Conservation (phyloP, 2,329 filamentous ascomycete species). For the Metarhizium sp. region DNA sequence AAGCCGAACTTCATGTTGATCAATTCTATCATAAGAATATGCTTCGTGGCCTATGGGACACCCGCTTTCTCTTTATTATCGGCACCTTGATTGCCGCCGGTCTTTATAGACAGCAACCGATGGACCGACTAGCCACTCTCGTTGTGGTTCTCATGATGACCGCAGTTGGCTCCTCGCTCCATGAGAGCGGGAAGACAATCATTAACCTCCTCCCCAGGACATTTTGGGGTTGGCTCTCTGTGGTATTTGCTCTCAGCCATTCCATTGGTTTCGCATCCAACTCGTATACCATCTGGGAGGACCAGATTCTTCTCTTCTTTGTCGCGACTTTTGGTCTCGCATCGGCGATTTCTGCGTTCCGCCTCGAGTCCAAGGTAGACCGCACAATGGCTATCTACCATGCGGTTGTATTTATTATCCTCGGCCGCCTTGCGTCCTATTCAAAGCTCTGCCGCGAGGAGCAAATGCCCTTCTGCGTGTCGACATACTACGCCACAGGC, state of each 20-base stretch:
- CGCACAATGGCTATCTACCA: slow-evolving; percentile 74
- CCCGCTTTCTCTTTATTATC: slow-evolving; percentile 22
- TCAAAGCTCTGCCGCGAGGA: slow-evolving; percentile 94
- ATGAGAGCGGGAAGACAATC: slow-evolving; percentile 33
- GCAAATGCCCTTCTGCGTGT: slow-evolving; percentile 94
- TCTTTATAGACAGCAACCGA: slow-evolving; percentile 21
- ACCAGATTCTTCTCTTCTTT: slow-evolving; percentile 88
- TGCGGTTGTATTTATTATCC: slow-evolving; percentile 69
- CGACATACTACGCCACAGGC: slow-evolving; percentile 89
- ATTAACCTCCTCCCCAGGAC: slow-evolving; percentile 56
- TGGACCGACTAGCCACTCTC: slow-evolving; percentile 30
- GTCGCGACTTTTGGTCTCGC: slow-evolving; percentile 76
- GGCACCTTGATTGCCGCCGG: slow-evolving; percentile 18
- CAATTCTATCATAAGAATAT: slow-evolving; percentile 21
- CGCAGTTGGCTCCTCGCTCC: slow-evolving; percentile 34
- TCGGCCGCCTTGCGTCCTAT: slow-evolving; percentile 73
- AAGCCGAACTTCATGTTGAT: slow-evolving; percentile 31
- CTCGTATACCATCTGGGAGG: slow-evolving; percentile 98
- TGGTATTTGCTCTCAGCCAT: slow-evolving; percentile 74
- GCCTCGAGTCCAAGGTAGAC: slow-evolving; percentile 57
- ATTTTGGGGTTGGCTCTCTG: slow-evolving; percentile 80
- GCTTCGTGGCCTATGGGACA: slow-evolving; percentile 26
- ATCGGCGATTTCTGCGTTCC: slow-evolving; percentile 65
- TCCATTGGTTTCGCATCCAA: slow-evolving; percentile 95
- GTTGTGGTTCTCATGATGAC: slow-evolving; percentile 23